Conservation (phyloP, 371 early-diverging fungal genomes). For the Chytridiales sp. region DNA sequence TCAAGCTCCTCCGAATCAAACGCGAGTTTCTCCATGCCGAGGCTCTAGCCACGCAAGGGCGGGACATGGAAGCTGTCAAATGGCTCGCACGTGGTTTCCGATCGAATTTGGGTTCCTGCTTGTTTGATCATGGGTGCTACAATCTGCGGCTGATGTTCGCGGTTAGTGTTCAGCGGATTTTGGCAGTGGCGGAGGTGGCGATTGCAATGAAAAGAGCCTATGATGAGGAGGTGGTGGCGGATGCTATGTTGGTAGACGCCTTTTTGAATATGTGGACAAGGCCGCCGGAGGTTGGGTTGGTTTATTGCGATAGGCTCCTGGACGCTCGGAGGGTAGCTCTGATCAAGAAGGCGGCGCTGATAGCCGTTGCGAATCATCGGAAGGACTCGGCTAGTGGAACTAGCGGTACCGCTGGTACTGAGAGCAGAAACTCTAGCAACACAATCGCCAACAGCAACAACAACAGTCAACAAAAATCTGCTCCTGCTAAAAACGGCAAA, state of each 20-base stretch:
- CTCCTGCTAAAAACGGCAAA: background rate
- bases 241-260: slow-evolving; percentile 31
- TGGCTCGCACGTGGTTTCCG: slow-evolving; percentile 21
- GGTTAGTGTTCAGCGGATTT: slow-evolving; percentile 22
- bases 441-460: background rate
- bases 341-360: background rate
- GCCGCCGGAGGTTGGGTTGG: slow-evolving; percentile 30
- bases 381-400: background rate
- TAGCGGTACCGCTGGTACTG: too few relatives aligned
- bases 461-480: background rate
- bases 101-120: slow-evolving; percentile 17
- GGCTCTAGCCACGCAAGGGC: slow-evolving; percentile 1
- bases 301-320: slow-evolving; percentile 16
- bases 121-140: slow-evolving; percentile 24
- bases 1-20: slow-evolving; percentile 17
- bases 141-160: slow-evolving; percentile 24
- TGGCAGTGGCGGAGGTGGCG: slow-evolving; percentile 2
- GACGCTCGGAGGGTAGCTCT: slow-evolving; percentile 2
- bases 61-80: slow-evolving; percentile 16
- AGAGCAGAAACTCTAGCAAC: background rate
- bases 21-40: slow-evolving; percentile 23
- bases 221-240: slow-evolving; percentile 10
- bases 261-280: slow-evolving; percentile 32
- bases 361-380: background rate
- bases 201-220: background rate